Base-by-base conservation (phyloP, 2,329 filamentous ascomycete species). In the Dissoconium aciculare region DNA sequence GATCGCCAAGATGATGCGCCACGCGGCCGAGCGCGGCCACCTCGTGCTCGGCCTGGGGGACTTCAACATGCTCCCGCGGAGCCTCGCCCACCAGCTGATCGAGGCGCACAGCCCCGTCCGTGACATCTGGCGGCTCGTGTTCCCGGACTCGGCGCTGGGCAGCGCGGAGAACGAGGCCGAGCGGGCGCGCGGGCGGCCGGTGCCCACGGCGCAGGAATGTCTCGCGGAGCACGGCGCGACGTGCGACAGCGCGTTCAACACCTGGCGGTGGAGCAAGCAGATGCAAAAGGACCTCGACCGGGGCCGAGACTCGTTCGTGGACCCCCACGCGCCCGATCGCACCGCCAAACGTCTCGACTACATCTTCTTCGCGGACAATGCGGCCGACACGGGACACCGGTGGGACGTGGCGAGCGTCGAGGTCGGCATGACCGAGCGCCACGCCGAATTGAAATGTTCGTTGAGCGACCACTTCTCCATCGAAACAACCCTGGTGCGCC, bases 401-500 rank as follows among this genome's bases (percentile, higher is more conserved):
- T 94, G 85, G 84, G 60, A 69, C 9, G 72, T 94, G 35, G 66
- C 73, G 36, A 64, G 68, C 5, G 76, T 71, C 3, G 67, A 71
- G 29, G 78, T 98, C 1, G 76, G 78, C 36, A 83, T 94, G 73
- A 76, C 72, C 12, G 69, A 78, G 50, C 74, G 81, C 6, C 85
- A 94, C 54, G 81, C 84, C 0, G 71, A 69, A 2, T 64, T 94
- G 2, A 67, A 73, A 39, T 93, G 84, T 58, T 92, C 83, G 1
- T 65, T 95, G 15, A 94, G 84, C 45, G 87, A 98, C 51, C 89
- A 95, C 54, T 95, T 94, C 54, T 84, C 82, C 13, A 78, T 95
- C 31, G 78, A 87, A 52, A 75, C 81, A 4, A 84, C 81, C 0
- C 64, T 95, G 6, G 56, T 60, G 4, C 64, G 68, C 9, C 31